These are phyloP conservation scores for Tieghemostelium lacteum DNA, from an alignment of 78 protist species.

Conservation along the genomic window DNA sequence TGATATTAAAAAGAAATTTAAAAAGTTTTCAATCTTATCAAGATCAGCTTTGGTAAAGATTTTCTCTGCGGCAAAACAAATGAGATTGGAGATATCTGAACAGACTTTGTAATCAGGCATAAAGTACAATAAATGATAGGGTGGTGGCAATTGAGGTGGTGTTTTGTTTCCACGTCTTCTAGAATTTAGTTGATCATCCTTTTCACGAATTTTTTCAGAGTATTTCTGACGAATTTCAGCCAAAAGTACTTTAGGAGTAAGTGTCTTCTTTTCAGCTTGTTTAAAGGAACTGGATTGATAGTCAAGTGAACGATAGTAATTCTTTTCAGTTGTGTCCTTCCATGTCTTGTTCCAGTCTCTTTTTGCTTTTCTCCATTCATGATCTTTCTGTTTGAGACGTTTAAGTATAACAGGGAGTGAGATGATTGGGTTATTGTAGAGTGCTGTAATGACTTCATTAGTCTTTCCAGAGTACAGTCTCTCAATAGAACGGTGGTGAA, in stretches of 20 bases:
- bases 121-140: slow-evolving; percentile 44
- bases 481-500: slow-evolving; percentile 37
- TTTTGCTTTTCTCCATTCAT: slow-evolving; percentile 86
- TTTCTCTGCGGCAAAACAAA: slow-evolving; percentile 71
- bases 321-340: slow-evolving; percentile 90
- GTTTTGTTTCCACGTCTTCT: slow-evolving; percentile 11
- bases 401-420: slow-evolving; percentile 86
- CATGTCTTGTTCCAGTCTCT: slow-evolving; percentile 89
- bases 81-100: slow-evolving; percentile 30
- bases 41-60: slow-evolving; percentile 40
- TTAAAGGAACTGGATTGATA: slow-evolving; percentile 78
- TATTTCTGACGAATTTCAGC: slow-evolving; percentile 76
- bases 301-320: slow-evolving; percentile 87
- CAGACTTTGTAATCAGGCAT: slow-evolving; percentile 69
- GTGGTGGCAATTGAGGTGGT: slow-evolving; percentile 23
- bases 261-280: slow-evolving; percentile 77
- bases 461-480: slow-evolving; percentile 24
- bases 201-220: slow-evolving; percentile 45
- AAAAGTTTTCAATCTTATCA: slow-evolving; percentile 75
- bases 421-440: slow-evolving; percentile 79
- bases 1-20: slow-evolving; percentile 65
- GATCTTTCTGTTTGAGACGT: slow-evolving; percentile 90
- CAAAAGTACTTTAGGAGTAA: slow-evolving; percentile 37
- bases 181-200: slow-evolving; percentile 15
- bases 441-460: slow-evolving; percentile 71